phyloP scores from a whole-genome alignment of 2,329 filamentous ascomycete genomes.

The Albophoma yamanashiensis region DNA sequence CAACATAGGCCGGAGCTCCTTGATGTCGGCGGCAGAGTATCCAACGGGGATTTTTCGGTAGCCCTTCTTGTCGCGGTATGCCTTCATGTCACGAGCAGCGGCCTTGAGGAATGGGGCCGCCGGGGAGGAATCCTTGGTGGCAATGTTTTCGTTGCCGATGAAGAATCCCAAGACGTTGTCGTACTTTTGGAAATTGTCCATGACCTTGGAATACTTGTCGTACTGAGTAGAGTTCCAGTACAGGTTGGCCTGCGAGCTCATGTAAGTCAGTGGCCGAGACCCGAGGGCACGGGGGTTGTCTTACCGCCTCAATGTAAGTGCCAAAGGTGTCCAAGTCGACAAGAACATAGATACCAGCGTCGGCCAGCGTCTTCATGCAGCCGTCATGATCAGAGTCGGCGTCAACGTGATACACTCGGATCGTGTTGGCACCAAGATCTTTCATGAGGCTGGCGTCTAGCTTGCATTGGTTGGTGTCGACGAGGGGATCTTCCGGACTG shows the following conservation, averaged over 20 bases:
- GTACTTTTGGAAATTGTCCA: constrained; percentile 68
- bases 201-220: constrained; percentile 55
- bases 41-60: constrained; percentile 78
- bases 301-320: constrained; percentile 55
- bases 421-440: constrained; percentile 68
- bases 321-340: constrained; percentile 71
- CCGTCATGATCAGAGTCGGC: constrained; percentile 57
- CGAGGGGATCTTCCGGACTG: constrained; percentile 58
- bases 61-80: constrained; percentile 61
- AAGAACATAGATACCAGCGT: constrained; percentile 74
- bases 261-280: background rate
- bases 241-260: constrained; percentile 36
- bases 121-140: constrained; percentile 42
- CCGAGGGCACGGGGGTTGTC: constrained; percentile 9
- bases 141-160: constrained; percentile 81
- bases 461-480: constrained; percentile 64
- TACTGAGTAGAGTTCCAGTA: constrained; percentile 66
- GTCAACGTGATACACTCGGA: constrained; percentile 85
- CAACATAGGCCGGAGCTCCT: constrained; percentile 50
- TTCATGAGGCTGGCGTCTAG: constrained; percentile 71
- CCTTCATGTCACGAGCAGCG: constrained; percentile 71
- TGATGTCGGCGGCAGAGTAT: constrained; percentile 80
- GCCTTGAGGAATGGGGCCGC: constrained; percentile 79
- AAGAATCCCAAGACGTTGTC: constrained; percentile 79
- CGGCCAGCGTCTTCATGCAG: constrained; percentile 72